These are phyloP conservation scores for Tuber magnatum DNA, from an alignment of 495 filamentous ascomycete species.

Conservation along the genomic window DNA sequence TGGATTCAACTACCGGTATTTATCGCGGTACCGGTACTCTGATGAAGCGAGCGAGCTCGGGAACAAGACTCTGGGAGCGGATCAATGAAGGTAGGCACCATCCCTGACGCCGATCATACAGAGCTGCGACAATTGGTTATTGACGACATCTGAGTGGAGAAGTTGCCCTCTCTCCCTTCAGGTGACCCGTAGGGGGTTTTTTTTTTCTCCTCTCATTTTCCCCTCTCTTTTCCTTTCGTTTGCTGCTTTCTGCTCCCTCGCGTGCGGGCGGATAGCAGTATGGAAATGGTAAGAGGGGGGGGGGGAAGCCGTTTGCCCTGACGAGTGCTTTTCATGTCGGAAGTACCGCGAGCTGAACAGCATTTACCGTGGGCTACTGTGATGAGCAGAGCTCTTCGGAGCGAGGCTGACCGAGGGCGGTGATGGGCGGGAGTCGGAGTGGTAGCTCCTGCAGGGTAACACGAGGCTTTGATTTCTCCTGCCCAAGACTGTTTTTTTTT, in stretches of 20 bases:
- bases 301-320: neutral
- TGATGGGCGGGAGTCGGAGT: conserved; percentile 2
- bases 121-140: conserved; percentile 21
- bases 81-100: conserved; percentile 6
- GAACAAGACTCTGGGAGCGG: neutral
- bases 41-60: neutral
- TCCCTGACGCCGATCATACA: conserved; percentile 26
- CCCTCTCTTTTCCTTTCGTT: neutral
- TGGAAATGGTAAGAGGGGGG: neutral
- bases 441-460: neutral
- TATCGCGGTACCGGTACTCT: neutral
- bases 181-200: conserved; percentile 8
- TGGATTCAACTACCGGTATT: neutral
- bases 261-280: neutral
- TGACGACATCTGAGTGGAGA: conserved; percentile 5
- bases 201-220: neutral
- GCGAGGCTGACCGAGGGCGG: conserved; percentile 10
- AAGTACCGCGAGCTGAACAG: conserved; percentile 11
- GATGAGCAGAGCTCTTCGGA: neutral
- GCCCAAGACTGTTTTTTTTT: neutral
- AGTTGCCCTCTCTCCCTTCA: conserved; percentile 10
- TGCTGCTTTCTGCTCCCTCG: conserved; percentile 1
- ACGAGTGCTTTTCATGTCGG: neutral
- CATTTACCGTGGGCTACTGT: neutral
- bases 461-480: neutral